These are phyloP conservation scores for Tuber melanosporum DNA, from an alignment of 495 filamentous ascomycete genomes.

Conservation along the genomic window DNA sequence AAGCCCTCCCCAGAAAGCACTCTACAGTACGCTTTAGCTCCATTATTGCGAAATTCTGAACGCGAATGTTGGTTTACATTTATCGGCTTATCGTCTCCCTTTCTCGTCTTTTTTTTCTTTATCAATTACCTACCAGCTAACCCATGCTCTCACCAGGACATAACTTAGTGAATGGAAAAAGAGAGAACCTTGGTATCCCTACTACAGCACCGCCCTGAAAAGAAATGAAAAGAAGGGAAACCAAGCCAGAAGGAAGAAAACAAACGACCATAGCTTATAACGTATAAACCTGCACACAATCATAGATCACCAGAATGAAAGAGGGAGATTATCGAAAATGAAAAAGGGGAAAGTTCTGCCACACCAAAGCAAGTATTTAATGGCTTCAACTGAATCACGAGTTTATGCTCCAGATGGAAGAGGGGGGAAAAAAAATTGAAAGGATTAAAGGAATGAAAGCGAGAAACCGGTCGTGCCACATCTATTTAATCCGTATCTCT, in stretches of 20 bases:
- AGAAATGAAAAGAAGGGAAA: not conserved
- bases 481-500: conserved; percentile 41
- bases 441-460: conserved; percentile 8
- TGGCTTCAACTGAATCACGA: not conserved
- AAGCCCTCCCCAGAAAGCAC: not conserved
- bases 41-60: not conserved
- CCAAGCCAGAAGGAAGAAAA: not conserved
- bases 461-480: not conserved
- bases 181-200: not conserved
- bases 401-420: conserved; percentile 11
- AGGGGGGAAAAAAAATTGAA: conserved; percentile 6
- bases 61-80: not conserved
- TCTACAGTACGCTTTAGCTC: not conserved
- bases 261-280: not conserved
- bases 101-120: not conserved
- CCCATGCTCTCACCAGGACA: not conserved
- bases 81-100: not conserved
- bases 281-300: conserved; percentile 2
- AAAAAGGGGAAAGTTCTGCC: not conserved
- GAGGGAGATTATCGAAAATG: not conserved
- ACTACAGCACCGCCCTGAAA: not conserved
- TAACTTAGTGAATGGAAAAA: not conserved
- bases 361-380: conserved; percentile 5
- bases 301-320: not conserved
- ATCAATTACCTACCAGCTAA: conserved; percentile 2